Conservation (phyloP, 768 basidiomycete species). For the Mycena sanguinolenta region DNA sequence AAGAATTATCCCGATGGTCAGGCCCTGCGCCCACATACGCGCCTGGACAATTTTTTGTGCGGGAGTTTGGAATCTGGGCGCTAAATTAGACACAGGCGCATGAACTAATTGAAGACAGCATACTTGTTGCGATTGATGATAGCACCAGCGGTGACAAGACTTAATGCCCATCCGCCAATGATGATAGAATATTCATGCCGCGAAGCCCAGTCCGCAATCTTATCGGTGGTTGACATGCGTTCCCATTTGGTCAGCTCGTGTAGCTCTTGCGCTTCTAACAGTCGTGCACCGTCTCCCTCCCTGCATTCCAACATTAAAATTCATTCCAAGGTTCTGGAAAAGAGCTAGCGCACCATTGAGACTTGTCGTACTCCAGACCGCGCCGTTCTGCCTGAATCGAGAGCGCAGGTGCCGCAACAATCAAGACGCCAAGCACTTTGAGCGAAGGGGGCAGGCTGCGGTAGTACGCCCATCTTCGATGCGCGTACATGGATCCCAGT, state of each 20-base stretch:
- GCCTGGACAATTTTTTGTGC: constrained; percentile 84
- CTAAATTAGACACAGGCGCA: not conserved
- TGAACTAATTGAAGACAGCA: constrained; percentile 23
- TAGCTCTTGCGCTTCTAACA: constrained; percentile 65
- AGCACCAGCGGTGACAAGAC: constrained; percentile 72
- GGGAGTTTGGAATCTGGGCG: constrained; percentile 63
- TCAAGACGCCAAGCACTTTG: constrained; percentile 74
- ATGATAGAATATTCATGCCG: constrained; percentile 81
- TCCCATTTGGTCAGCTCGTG: constrained; percentile 63
- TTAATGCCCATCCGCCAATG: constrained; percentile 79
- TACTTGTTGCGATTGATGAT: constrained; percentile 79
- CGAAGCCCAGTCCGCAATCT: constrained; percentile 72
- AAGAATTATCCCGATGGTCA: constrained; percentile 77
- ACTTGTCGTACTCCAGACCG: constrained; percentile 72
- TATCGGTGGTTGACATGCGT: constrained; percentile 62
- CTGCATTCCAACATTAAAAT: constrained; percentile 42
- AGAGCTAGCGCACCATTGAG: constrained; percentile 66
- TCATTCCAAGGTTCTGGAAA: not conserved
- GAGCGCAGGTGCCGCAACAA: constrained; percentile 73
- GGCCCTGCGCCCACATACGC: constrained; percentile 89
- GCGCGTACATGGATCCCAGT: constrained; percentile 66
- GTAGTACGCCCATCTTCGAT: constrained; percentile 69
- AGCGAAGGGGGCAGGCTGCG: constrained; percentile 73
- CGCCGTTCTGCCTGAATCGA: constrained; percentile 80
- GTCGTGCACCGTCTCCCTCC: constrained; percentile 66